These are phyloP conservation scores for Actinomortierella wolfii DNA, from an alignment of 371 early-diverging fungal genomes.

Conservation along the genomic window DNA sequence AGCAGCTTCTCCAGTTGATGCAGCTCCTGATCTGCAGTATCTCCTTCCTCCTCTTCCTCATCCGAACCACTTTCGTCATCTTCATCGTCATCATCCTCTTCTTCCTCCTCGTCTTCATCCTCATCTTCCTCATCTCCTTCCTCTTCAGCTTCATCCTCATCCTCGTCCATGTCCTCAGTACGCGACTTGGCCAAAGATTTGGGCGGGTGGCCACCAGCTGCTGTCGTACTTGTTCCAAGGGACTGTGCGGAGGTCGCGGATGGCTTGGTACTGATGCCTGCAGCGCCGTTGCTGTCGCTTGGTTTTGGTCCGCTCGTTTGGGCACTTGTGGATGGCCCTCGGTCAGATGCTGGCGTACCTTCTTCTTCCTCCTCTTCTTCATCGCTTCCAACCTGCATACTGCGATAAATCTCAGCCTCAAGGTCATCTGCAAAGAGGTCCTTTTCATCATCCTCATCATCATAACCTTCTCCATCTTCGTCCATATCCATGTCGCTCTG, in stretches of 20 bases:
- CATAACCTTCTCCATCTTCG: constrained; percentile 19
- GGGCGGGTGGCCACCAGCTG: constrained; percentile 3
- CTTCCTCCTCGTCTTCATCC: constrained; percentile 20
- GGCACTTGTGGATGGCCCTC: constrained; percentile 16
- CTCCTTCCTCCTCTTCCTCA: constrained; percentile 26
- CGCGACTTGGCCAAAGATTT: constrained; percentile 1
- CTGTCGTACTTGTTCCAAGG: too few relatives aligned
- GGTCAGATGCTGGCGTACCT: constrained; percentile 11
- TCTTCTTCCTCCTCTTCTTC: constrained; percentile 39
- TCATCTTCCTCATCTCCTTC: constrained; percentile 40
- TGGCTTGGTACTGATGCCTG: background rate
- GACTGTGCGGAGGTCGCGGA: too few relatives aligned
- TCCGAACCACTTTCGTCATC: constrained; percentile 24
- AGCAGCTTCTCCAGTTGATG: constrained; percentile 51
- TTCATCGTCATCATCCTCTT: constrained; percentile 30
- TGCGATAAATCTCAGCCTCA: constrained; percentile 54
- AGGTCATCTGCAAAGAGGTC: constrained; percentile 40
- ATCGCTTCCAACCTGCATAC: constrained; percentile 1
- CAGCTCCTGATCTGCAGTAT: constrained; percentile 29
- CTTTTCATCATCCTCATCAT: constrained; percentile 39
- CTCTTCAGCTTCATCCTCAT: constrained; percentile 34
- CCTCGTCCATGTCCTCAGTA: constrained; percentile 26
- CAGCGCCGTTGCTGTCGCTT: background rate
- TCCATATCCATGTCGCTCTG: constrained; percentile 49
- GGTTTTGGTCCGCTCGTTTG: constrained; percentile 18